A percentile compares a stretch with the other conserved stretches of the same genome.
phyloP scores from a whole-genome alignment of 2,329 filamentous ascomycete species.

The Neofusicoccum parvum region DNA sequence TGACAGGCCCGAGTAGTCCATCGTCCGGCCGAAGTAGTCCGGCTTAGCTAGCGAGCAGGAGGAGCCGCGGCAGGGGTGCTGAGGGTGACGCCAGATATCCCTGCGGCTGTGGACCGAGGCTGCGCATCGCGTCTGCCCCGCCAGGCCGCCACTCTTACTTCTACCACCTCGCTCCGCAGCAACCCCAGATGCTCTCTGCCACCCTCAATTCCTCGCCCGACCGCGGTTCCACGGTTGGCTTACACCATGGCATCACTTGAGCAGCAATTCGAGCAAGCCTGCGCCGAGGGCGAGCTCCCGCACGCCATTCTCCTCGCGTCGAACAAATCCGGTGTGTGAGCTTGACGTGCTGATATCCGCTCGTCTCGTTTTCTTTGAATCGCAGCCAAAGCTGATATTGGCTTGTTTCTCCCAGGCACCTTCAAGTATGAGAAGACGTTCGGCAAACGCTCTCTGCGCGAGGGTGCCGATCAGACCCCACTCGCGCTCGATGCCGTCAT shows the following conservation, averaged over 20 bases:
- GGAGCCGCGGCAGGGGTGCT: not conserved
- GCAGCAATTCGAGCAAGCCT: conserved; percentile 28
- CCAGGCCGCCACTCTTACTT: not conserved
- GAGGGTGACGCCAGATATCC: not conserved
- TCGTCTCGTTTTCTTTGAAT: not conserved
- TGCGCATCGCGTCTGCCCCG: not conserved
- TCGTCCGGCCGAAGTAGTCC: not conserved
- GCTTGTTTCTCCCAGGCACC: conserved; percentile 29
- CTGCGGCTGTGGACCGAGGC: not conserved
- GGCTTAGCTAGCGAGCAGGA: not conserved
- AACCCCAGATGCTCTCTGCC: not conserved
- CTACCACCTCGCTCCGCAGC: not conserved
- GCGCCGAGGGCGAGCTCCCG: conserved; percentile 29
- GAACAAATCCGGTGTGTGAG: conserved; percentile 30
- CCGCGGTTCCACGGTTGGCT: too few relatives aligned
- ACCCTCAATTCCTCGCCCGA: not conserved
- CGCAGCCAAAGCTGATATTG: not conserved
- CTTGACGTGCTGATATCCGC: too few relatives aligned
- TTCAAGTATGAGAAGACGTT: conserved; percentile 42
- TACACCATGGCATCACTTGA: conserved; percentile 29
- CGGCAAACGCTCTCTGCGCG: conserved; percentile 33
- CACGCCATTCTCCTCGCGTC: conserved; percentile 30
- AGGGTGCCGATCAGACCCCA: conserved; percentile 25
- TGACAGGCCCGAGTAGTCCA: not conserved
- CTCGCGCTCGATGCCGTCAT: conserved; percentile 31